Base-by-base conservation (phyloP, 768 basidiomycete species). In the Pleurotus giganteus region DNA sequence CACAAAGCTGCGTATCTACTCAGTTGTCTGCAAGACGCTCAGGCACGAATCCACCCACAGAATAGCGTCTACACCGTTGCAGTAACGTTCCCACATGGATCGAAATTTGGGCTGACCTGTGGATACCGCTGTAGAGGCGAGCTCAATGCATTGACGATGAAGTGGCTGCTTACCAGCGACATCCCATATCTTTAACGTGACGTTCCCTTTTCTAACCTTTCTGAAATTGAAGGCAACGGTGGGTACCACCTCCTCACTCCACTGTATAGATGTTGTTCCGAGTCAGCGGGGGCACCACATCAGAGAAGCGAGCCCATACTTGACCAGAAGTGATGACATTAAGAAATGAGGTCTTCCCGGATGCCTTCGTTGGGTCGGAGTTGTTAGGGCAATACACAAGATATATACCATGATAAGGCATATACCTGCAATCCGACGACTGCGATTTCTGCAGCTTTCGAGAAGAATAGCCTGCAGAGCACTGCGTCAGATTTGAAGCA, bases 211-310 rank as follows among this genome's bases (percentile, higher is more conserved):
- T 58, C 87, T 77, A 11, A 96, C 86, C 67, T 91, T 92, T 17
- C 91, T 80, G 63, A 94, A 85, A 62, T 94, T 94, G 76, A 94
- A 97, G 5, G 94, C 92, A 19, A 97, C 89, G 1, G 94, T 97
- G 0, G 94, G 94, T 0, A 94, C 94, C n/a, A 94, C 92, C 53
- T 96, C 94, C 74, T 95, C 92, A 56, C 89, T 92, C 89, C 92
- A 97, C 84, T 95, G 70, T 32, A 64, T 67, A 27, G 32, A 21
- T 21, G 47, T 26, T 8, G 29, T 17, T 31, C 9, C 44, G 24
- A 51, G 44, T 57, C 46, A 58, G 32, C 6, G 23, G 23, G 23
- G 53, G 31, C 12, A 39, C 24, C 34, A 37, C 19, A 49, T 28
- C 41, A 42, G 34, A 51, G 23, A 28, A 55, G 57, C 53, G 53